Conservation (phyloP, 306 rosid species). For the Hippophae rhamnoides region DNA sequence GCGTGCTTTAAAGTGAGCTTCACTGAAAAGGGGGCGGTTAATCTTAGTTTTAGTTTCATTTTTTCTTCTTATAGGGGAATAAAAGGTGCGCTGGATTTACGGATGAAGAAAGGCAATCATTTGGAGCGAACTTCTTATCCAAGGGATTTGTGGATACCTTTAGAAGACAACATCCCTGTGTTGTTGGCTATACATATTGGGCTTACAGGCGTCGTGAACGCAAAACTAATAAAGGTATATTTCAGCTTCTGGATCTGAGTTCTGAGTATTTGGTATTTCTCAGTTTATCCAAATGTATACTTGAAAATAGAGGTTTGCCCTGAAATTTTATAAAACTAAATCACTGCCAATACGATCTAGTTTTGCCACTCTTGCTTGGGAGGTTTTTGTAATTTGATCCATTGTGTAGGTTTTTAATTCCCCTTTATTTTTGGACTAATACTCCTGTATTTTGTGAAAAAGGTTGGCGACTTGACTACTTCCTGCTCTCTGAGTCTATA, state of each 20-base stretch:
- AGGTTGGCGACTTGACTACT: conserved; percentile 98
- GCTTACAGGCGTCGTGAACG: conserved; percentile 83
- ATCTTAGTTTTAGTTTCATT: not conserved
- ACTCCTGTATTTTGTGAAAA: conserved; percentile 11
- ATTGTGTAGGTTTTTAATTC: too few species aligned
- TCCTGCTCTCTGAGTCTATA: conserved; percentile 76
- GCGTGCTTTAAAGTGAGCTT: too few species aligned
- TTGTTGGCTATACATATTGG: conserved; percentile 91
- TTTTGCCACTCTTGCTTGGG: not conserved
- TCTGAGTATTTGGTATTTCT: too few species aligned
- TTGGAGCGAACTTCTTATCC: conserved; percentile 58
- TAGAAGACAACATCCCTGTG: conserved; percentile 81
- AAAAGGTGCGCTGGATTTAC: conserved; percentile 91
- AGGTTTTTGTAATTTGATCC: too few species aligned
- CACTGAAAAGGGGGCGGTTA: too few species aligned
- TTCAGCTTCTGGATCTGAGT: not conserved
- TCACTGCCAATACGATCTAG: too few species aligned
- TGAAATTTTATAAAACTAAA: too few species aligned
- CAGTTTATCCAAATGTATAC: too few species aligned
- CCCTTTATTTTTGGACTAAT: conserved; percentile 15
- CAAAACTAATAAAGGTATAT: conserved; percentile 66
- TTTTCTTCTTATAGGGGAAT: conserved; percentile 51
- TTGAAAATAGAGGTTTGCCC: too few species aligned
- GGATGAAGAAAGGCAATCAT: conserved; percentile 83
- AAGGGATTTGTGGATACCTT: conserved; percentile 84